Base-by-base conservation (phyloP, 768 basidiomycete genomes). In the Coprinopsis marcescibilis region DNA sequence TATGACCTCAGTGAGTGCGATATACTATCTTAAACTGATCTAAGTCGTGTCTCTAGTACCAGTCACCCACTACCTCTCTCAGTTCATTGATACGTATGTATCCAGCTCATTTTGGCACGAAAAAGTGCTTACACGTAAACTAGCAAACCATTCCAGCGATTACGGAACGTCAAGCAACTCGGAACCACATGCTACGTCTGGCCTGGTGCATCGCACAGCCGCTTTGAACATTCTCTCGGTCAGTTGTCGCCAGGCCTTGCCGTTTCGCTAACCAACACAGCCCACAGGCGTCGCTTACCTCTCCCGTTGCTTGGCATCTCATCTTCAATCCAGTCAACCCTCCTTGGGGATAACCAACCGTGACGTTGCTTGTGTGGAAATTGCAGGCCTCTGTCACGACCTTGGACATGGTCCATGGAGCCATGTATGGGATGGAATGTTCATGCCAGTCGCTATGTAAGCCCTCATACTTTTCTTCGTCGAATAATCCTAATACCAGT, bases 181-280 rank as follows among this genome's bases (percentile, higher is more conserved):
- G 89, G 89, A 0, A 78, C 83, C 3, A 76, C 84, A 0, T 82
- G 79, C 52, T 79, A 76, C 51, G 84, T 91, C 23, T 91, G 84
- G 77, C 79, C 83, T 0, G 77, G 85, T 1, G 89, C 85, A 0
- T 75, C 83, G 0, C 89, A 91, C 55, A 89, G 81, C 48, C 77
- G 89, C 0, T 90, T 92, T 53, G 89, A 91, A 54, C 89, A 92
- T 57, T 83, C 76, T 51, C 66, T 92, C n/a, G 89, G 89, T 84
- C 62, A 50, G 65, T 59, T 30, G 3, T 33, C 15, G 43, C 0
- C 1, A 27, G 27, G 5, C 32, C 30, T 14, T 32, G 43, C 52
- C 14, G 11, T 20, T 37, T 20, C 41, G 48, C 49, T 12, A 26
- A 38, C 21, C 48, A 46, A 39, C 38, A 13, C 41, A 42, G 33